A percentile compares a stretch with the other conserved stretches of the same genome.
Evolutionary conservation across 73 alveolate species (phyloP).

Genomic region (Stentor coeruleus): DNA sequence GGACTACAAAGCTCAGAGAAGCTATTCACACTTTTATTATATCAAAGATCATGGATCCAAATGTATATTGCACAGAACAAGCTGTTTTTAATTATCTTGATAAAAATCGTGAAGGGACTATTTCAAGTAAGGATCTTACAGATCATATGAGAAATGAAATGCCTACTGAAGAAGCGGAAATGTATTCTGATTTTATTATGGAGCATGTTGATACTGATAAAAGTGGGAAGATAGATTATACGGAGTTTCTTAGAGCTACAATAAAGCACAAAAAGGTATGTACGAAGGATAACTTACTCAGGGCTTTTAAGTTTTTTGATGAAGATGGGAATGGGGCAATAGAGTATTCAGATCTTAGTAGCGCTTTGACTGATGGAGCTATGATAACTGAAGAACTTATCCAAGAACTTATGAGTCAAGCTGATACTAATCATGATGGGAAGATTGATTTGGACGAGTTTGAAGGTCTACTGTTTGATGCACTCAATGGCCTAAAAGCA

Average conservation of each 20-base stretch:
- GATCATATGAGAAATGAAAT: neutral
- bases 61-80: too few relatives aligned
- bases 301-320: neutral
- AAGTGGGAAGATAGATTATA: neutral
- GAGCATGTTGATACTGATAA: neutral
- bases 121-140: neutral
- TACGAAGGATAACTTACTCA: neutral
- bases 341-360: neutral
- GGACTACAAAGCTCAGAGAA: too few relatives aligned
- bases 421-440: neutral
- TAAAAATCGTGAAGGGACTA: neutral
- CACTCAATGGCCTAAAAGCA: too few relatives aligned
- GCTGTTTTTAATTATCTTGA: too few relatives aligned
- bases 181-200: neutral
- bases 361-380: neutral
- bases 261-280: neutral
- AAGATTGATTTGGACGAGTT: neutral
- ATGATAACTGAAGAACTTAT: neutral
- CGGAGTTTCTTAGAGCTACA: constrained; percentile 1
- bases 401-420: neutral
- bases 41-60: too few relatives aligned
- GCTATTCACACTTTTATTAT: too few relatives aligned
- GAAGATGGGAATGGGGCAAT: neutral
- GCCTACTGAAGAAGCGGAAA: neutral
- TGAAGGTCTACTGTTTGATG: neutral